Evolutionary conservation across 192 early-diverging fungal genomes (phyloP), one percentile per base, ranked within the genome.

Genomic region (Umbelopsis sp.): DNA sequence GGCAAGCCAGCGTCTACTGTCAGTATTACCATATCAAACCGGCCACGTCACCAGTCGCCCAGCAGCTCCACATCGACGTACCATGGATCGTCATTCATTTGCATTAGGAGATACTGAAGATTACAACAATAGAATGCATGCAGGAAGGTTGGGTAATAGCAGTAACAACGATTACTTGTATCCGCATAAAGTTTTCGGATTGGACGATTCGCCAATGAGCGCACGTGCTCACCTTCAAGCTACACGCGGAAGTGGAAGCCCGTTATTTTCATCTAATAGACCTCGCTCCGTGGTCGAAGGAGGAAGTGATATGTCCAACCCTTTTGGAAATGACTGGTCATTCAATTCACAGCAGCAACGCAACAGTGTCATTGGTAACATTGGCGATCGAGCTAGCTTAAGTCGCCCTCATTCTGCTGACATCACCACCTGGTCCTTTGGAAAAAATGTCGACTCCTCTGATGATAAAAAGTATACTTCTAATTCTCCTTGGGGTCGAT

Each of bases 281-380:
- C 77, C 77, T 36, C 72, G 69, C 32, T 78, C 77, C 8, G 72
- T 78, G 50, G 73, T 78, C 29, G 77, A 78, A 34, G 72, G 77
- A 26, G 72, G 77, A 26, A 69, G 73, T 53, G 56, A 62, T 31
- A 29, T 4, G 2, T 11, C 56, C 14, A 34, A 62, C 4, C 26
- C 26, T 20, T 34, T 62, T 62, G 56, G 25, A 20, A 62, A 62
- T 34, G 56, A 62, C n/a, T 62, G 56, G 56, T 34, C 56, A 2
- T 62, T 62, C 31, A 62, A 62, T 31, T 36, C 29, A 12, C 56
- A 62, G 31, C 56, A 62, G 29, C 56, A 62, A 31, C 56, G 56
- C 17, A 32, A 26, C 56, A 62, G 26, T 62, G 31, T 52, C 9
- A 59, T 74, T 14, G 76, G 76, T 20, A 67, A 65, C 32, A 78